phyloP scores from a whole-genome alignment of 352 stramenopile species.

The Aphanomyces cochlioides region DNA sequence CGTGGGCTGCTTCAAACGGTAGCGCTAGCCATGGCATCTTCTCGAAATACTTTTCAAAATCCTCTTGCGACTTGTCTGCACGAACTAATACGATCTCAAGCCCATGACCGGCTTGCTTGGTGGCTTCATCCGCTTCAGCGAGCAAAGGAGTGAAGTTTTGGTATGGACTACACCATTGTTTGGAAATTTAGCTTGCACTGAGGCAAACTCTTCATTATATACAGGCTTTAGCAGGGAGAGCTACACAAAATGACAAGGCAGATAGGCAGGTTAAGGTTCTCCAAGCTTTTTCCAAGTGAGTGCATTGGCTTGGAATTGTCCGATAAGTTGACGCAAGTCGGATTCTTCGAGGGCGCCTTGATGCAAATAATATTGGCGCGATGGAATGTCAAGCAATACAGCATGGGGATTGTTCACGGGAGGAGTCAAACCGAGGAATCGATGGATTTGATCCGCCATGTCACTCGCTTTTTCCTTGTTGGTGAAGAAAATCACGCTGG shows the following conservation, averaged over 20 bases:
- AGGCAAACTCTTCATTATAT: too few species aligned
- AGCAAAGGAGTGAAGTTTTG: conserved; percentile 61
- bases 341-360: neutral
- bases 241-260: too few species aligned
- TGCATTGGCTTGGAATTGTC: conserved; percentile 3
- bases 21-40: conserved; percentile 27
- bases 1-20: conserved; percentile 13
- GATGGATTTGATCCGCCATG: conserved; percentile 11
- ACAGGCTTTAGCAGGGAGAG: too few species aligned
- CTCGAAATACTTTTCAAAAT: conserved; percentile 12
- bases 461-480: neutral
- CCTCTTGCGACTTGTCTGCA: neutral
- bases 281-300: neutral
- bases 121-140: conserved; percentile 55
- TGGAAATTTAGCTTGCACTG: conserved; percentile 47
- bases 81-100: conserved; percentile 15
- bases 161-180: conserved; percentile 52
- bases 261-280: too few species aligned
- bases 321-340: neutral
- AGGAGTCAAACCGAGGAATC: neutral
- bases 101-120: neutral
- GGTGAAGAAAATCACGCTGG: conserved; percentile 24
- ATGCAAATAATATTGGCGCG: conserved; percentile 16
- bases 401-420: neutral
- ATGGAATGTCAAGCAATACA: conserved; percentile 19